Conservation (phyloP, 495 filamentous ascomycete species). For the Aspergillus sclerotiicarbonarius region DNA sequence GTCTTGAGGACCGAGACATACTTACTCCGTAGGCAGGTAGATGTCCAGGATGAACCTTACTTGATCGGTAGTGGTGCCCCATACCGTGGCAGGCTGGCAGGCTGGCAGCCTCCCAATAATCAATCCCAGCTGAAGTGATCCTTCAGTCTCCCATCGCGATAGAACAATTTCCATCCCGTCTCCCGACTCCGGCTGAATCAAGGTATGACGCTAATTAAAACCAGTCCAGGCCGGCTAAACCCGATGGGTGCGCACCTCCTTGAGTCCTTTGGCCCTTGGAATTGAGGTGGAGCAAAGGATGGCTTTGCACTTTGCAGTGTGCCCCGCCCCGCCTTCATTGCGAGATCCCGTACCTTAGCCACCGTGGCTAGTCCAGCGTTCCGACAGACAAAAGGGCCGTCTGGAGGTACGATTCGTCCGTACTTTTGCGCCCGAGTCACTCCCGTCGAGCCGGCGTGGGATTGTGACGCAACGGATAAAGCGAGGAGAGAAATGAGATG, state of each 20-base stretch:
- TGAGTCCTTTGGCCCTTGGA: neutral
- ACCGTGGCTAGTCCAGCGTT: neutral
- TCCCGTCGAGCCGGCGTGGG: neutral
- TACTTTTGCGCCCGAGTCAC: neutral
- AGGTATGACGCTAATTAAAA: neutral
- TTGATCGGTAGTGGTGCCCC: no score
- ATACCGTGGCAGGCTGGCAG: no score
- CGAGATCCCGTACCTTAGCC: neutral
- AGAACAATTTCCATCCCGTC: neutral
- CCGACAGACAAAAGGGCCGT: neutral
- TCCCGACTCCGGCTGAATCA: neutral
- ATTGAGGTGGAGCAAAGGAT: conserved; percentile 1
- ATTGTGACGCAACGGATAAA: neutral
- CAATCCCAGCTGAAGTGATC: neutral
- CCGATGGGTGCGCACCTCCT: neutral
- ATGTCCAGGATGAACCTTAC: neutral
- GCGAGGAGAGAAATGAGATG: neutral
- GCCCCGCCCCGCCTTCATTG: neutral
- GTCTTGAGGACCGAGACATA: neutral
- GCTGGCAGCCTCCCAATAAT: neutral
- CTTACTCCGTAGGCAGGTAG: neutral
- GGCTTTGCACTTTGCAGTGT: no score
- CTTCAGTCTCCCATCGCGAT: neutral
- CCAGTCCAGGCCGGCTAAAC: neutral
- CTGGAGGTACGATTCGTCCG: neutral